phyloP scores from a whole-genome alignment of 2,329 filamentous ascomycete species.

The Aureobasidium sp. region DNA sequence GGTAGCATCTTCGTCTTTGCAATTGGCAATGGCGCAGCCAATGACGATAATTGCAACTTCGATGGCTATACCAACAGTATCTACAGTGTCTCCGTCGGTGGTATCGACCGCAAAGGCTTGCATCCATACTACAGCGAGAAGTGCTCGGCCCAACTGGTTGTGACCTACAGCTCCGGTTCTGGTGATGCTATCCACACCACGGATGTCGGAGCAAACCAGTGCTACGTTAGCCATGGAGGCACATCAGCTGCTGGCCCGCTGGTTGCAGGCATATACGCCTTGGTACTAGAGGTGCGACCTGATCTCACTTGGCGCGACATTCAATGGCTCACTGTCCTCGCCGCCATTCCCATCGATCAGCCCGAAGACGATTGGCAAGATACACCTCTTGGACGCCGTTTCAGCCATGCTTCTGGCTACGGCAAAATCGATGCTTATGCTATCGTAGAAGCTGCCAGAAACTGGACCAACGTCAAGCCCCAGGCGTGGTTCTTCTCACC shows the following conservation, averaged over 20 bases:
- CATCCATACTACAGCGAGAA: slow-evolving; percentile 96
- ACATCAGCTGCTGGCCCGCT: slow-evolving; percentile 93
- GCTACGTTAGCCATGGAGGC: slow-evolving; percentile 76
- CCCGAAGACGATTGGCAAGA: slow-evolving; percentile 71
- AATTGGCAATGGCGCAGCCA: slow-evolving; percentile 81
- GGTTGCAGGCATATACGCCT: slow-evolving; percentile 82
- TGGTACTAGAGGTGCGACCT: slow-evolving; percentile 75
- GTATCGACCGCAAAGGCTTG: slow-evolving; percentile 75
- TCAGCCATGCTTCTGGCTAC: slow-evolving; percentile 91
- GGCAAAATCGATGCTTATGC: slow-evolving; percentile 87
- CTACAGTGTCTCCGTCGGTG: slow-evolving; percentile 94
- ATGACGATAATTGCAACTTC: slow-evolving; percentile 96
- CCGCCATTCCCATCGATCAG: slow-evolving; percentile 69
- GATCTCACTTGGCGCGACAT: slow-evolving; percentile 90
- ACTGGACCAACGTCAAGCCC: slow-evolving; percentile 81
- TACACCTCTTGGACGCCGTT: slow-evolving; percentile 73
- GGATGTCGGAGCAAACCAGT: slow-evolving; percentile 74
- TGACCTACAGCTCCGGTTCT: slow-evolving; percentile 90
- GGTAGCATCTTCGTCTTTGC: slow-evolving; percentile 96
- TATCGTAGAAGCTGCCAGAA: slow-evolving; percentile 77
- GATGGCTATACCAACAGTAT: slow-evolving; percentile 99
- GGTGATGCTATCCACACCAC: slow-evolving; percentile 92
- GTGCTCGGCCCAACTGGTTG: slow-evolving; percentile 89
- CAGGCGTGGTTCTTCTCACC: slow-evolving; percentile 93
- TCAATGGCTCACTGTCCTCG: slow-evolving; percentile 82